Base-by-base conservation (phyloP, 148 eudicot genomes). In the Rhododendron vialii region DNA sequence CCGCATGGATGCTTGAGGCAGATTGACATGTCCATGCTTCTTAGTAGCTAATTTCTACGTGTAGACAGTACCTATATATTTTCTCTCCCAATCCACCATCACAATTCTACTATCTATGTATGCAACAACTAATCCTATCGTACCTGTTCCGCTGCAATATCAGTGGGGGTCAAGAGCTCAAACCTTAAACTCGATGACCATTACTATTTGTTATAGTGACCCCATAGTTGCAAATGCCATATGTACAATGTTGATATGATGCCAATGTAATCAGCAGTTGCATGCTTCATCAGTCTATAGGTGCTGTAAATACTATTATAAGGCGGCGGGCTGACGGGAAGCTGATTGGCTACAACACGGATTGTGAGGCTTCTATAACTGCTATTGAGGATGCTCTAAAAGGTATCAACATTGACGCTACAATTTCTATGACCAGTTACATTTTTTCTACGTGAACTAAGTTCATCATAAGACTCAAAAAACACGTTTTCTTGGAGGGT, bases 351-450 rank as follows among this genome's bases (percentile, higher is more conserved):
- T 89, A 90, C 61, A 92, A 92, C 82, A 90, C 93, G 71, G 93
- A 92, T 83, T 92, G 92, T 84, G 93, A 92, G 81, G 93, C 91
- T 86, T 87, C 92, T 35, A 89, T 92, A 83, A 86, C 90, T 51
- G 91, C 93, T 51, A 92, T 92, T 50, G 93, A 92, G 86, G 93
- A 92, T 88, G 92, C 91, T 84, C 61, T 92, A 38, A 89, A 86
- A 91, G 91, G 92, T 90, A 86, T 75, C 14, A 30, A 63, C 48
- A 41, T 33, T 75, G 59, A 36, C 45, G 26, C 26, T 17, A 53
- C 10, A 81, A 30, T 76, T 81, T 81, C 86, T 84, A 24, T 74
- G 22, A 85, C 41, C 86, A 55, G 57, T 33, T 50, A 47, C 26
- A 20, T 50, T 71, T 38, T 38, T 13, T 53, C 2, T 50, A 35